A percentile compares a stretch with the other conserved stretches of the same genome.
Evolutionary conservation across 345 rosid species (phyloP).

Genomic region (Euphorbia peplus): DNA sequence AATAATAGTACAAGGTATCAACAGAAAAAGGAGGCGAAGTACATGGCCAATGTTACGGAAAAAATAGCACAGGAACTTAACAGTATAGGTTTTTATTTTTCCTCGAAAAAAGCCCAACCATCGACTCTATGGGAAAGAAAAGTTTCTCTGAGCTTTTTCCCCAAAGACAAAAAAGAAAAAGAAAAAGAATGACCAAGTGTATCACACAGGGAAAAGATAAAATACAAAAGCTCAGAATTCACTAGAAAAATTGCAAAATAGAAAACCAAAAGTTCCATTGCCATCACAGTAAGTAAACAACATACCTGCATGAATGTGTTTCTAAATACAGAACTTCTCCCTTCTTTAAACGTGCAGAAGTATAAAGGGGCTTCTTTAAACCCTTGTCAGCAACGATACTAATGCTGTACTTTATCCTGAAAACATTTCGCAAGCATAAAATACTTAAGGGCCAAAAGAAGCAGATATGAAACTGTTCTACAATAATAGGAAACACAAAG

Average conservation of each 20-base stretch:
- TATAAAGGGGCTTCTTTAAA: constrained; percentile 84
- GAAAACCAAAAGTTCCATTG: not conserved
- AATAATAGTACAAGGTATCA: not conserved
- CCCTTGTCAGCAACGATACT: constrained; percentile 98
- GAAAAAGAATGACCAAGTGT: constrained; percentile 2
- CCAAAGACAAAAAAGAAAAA: not conserved
- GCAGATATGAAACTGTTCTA: not conserved
- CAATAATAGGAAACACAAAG: not conserved
- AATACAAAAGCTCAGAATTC: constrained; percentile 1
- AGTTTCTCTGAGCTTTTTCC: not conserved
- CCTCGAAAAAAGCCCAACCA: not conserved
- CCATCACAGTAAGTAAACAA: constrained; percentile 5
- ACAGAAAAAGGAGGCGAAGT: not conserved
- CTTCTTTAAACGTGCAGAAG: constrained; percentile 97
- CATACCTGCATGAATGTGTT: constrained; percentile 93
- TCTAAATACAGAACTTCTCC: constrained; percentile 95
- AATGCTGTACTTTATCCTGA: constrained; percentile 94
- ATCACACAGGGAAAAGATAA: not conserved
- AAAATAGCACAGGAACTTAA: not conserved
- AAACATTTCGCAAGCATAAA: constrained; percentile 16
- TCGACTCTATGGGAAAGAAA: not conserved
- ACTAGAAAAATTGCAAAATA: not conserved
- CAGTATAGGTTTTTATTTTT: not conserved
- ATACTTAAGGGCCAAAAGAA: constrained; percentile 10
- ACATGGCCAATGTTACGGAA: not conserved